Percentiles rank a stretch among this genome's conserved stretches.
Evolutionary conservation across 108 stramenopile genomes (phyloP).

Genomic region (Cyclotella baltica): DNA sequence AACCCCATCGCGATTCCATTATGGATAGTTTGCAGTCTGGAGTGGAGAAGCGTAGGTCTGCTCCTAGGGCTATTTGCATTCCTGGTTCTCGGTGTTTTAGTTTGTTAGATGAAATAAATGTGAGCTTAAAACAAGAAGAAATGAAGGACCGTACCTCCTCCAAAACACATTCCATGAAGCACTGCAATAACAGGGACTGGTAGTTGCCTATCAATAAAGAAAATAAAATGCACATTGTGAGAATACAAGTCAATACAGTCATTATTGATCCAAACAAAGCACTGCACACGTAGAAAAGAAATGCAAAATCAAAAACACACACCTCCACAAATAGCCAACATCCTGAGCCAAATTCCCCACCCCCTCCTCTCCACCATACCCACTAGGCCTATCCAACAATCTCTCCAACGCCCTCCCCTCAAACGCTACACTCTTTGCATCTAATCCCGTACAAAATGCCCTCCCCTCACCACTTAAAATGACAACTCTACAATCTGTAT

Average conservation of each 20-base stretch:
- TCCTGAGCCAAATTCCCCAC: conserved; percentile 90
- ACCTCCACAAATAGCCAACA: conserved; percentile 84
- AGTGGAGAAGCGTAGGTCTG: conserved; percentile 84
- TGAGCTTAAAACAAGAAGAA: background rate
- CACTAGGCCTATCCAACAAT: conserved; percentile 68
- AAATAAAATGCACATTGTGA: conserved; percentile 10
- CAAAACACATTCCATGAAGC: conserved; percentile 91
- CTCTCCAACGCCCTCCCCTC: conserved; percentile 34
- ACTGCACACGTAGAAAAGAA: background rate
- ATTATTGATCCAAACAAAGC: background rate
- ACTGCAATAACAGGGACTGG: conserved; percentile 89
- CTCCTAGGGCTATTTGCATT: conserved; percentile 91
- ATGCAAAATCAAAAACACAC: background rate
- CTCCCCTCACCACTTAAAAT: conserved; percentile 80
- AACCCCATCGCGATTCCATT: conserved; percentile 93
- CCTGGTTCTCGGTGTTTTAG: conserved; percentile 33
- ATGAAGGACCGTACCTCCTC: conserved; percentile 62
- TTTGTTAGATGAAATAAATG: background rate
- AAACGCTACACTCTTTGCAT: conserved; percentile 67
- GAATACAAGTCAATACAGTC: background rate
- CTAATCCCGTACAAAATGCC: conserved; percentile 89
- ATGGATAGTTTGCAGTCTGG: conserved; percentile 83
- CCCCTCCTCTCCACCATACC: conserved; percentile 56
- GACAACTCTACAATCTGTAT: conserved; percentile 67
- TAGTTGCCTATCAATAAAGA: conserved; percentile 46